Base-by-base conservation (phyloP, 805 yeast genomes). In the Phaffomyces antillensis region DNA sequence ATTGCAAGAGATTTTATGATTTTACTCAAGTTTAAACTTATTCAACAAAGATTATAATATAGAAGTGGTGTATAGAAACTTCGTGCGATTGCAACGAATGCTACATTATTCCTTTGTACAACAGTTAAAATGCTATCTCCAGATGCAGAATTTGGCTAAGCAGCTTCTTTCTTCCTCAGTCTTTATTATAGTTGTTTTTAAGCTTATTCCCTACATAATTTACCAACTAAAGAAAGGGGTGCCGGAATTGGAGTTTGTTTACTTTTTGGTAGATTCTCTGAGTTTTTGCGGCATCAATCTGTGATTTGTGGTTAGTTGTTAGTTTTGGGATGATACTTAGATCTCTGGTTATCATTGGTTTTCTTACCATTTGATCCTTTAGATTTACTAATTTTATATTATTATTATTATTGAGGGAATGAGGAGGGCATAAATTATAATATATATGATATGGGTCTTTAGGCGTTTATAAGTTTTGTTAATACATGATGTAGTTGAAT, bases 121-220 rank as follows among this genome's bases (percentile, higher is more conserved):
- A 75, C 81, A 3, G 81, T 80, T 12, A 71, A 73, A 58, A 71
- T 80, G 0, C 65, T 76, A 39, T 64, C 33, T 13, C 75, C 70
- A 60, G 78, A 77, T 56, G 78, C 81, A 40, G 75, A 71, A 7
- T 66, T 72, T 41, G 64, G 69, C 32, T 61, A 74, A 12, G 72
- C 73, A 32, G 76, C 82, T 17, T 77, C 75, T 48, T 60, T 72
- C 56, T 66, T 67, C 45, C 54, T 71, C 46, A 67, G 71, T 59
- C 66, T 77, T 45, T 76, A 76, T 55, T 79, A 76, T 56, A 83
- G 80, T 5, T 73, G 76, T 20, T 61, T 81, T 18, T 81, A 78
- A 54, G 86, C 85, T 5, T 79, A 77, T 55, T 79, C 85, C 4
- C 86, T 86, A 0, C 84, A 81, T 55, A 75, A 77, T 23, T 71